A percentile compares a stretch with the other conserved stretches of the same genome.
phyloP scores from a whole-genome alignment of 1,139 yeast genomes.

The Nakaseomyces sp. region DNA sequence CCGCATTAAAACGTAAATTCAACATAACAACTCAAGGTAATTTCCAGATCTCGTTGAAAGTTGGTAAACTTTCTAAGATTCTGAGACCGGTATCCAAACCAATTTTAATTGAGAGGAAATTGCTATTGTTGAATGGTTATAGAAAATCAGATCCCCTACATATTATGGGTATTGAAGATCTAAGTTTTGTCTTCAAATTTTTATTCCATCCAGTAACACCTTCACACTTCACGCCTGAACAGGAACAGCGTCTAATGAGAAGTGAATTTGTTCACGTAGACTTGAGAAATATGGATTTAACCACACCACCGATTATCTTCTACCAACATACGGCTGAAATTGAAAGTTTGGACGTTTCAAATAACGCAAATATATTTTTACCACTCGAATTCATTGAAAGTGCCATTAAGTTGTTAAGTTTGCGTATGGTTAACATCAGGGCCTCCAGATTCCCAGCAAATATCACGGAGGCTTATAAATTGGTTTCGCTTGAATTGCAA shows the following conservation, averaged over 20 bases:
- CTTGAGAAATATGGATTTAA: slow-evolving; percentile 63
- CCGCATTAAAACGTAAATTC: slow-evolving; percentile 64
- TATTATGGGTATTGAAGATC: slow-evolving; percentile 79
- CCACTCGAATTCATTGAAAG: slow-evolving; percentile 83
- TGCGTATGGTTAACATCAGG: slow-evolving; percentile 66
- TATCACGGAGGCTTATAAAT: slow-evolving; percentile 56
- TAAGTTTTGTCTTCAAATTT: slow-evolving; percentile 79
- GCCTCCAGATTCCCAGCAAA: slow-evolving; percentile 67
- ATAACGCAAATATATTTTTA: slow-evolving; percentile 75
- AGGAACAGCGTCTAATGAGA: slow-evolving; percentile 53
- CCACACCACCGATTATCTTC: slow-evolving; percentile 76
- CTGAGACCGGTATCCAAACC: slow-evolving; percentile 71
- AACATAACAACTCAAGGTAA: slow-evolving; percentile 55
- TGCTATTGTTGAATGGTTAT: slow-evolving; percentile 73
- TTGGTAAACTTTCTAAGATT: slow-evolving; percentile 72
- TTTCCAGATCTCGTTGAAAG: slow-evolving; percentile 68
- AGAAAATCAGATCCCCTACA: slow-evolving; percentile 64
- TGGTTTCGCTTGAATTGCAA: slow-evolving; percentile 67
- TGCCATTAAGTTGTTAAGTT: slow-evolving; percentile 58
- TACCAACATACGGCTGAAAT: slow-evolving; percentile 78
- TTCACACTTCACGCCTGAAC: slow-evolving; percentile 58
- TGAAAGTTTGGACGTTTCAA: slow-evolving; percentile 72
- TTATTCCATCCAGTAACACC: slow-evolving; percentile 65
- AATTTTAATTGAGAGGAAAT: slow-evolving; percentile 62
- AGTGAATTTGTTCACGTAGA: slow-evolving; percentile 66